These are phyloP conservation scores for Lipomyces orientalis DNA, from an alignment of 805 yeast species.

Conservation along the genomic window DNA sequence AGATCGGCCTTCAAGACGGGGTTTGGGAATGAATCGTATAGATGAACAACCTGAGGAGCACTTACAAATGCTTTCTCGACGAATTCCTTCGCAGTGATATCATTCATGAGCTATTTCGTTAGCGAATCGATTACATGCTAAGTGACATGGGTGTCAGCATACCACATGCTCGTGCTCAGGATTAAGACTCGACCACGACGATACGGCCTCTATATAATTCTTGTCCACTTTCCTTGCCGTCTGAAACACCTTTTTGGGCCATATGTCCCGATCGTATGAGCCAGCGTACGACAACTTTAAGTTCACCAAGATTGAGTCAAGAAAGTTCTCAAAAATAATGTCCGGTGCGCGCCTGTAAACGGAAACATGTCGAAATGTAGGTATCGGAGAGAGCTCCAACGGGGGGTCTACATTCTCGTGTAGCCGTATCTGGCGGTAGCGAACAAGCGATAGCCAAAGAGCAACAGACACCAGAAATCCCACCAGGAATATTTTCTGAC, in stretches of 20 bases:
- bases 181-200: constrained; percentile 26
- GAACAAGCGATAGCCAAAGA: constrained; percentile 16
- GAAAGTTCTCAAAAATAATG: constrained; percentile 26
- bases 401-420: constrained; percentile 2
- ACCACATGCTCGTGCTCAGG: constrained; percentile 31
- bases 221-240: constrained; percentile 13
- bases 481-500: constrained; percentile 5
- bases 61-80: constrained; percentile 19
- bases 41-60: constrained; percentile 30
- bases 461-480: constrained; percentile 10
- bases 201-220: constrained; percentile 21
- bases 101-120: constrained; percentile 20
- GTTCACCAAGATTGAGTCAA: constrained; percentile 27
- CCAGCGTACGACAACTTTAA: constrained; percentile 17
- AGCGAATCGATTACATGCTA: neutral
- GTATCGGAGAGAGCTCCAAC: constrained; percentile 27
- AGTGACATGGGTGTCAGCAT: neutral
- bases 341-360: constrained; percentile 22
- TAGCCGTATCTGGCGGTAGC: constrained; percentile 13
- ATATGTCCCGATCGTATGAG: constrained; percentile 7
- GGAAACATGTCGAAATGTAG: constrained; percentile 16
- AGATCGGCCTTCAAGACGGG: constrained; percentile 35
- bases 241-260: constrained; percentile 35
- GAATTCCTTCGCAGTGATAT: constrained; percentile 18
- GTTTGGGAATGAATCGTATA: constrained; percentile 26